phyloP scores from a whole-genome alignment of 1,139 yeast genomes.

The Geotrichum restrictum region DNA sequence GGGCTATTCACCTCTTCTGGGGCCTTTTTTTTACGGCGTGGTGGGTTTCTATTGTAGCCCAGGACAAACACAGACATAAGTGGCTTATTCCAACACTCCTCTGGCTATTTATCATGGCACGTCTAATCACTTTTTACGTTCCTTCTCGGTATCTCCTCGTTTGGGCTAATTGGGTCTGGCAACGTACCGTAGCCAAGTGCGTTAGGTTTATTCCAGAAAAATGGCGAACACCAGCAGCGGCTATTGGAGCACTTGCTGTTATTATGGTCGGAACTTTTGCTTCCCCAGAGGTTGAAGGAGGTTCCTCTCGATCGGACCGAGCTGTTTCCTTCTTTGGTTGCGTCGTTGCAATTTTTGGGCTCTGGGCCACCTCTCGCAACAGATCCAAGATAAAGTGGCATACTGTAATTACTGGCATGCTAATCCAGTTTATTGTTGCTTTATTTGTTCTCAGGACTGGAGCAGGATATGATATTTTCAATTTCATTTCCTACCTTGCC shows the following conservation, averaged over 20 bases:
- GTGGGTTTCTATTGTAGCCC: constrained; percentile 61
- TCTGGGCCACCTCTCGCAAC: constrained; percentile 49
- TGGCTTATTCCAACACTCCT: constrained; percentile 65
- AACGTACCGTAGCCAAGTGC: constrained; percentile 38
- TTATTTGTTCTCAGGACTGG: constrained; percentile 59
- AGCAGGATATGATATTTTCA: constrained; percentile 60
- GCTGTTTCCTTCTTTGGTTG: constrained; percentile 60
- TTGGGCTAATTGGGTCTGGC: constrained; percentile 44
- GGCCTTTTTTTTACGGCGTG: constrained; percentile 56
- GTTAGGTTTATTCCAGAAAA: constrained; percentile 43
- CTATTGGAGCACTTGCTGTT: constrained; percentile 44
- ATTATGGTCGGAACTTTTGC: constrained; percentile 51
- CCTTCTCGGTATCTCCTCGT: constrained; percentile 41
- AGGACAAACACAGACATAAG: constrained; percentile 49
- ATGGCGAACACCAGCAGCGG: constrained; percentile 47
- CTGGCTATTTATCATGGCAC: constrained; percentile 52
- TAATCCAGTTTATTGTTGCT: constrained; percentile 60
- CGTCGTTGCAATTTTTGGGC: constrained; percentile 47
- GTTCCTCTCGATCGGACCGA: constrained; percentile 46
- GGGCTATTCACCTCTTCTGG: constrained; percentile 33
- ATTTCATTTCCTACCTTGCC: constrained; percentile 58
- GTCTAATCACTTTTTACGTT: constrained; percentile 54
- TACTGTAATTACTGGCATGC: constrained; percentile 59
- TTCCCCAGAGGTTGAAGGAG: constrained; percentile 33
- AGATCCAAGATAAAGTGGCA: constrained; percentile 53